Evolutionary conservation across 2,329 filamentous ascomycete genomes (phyloP).

Genomic region (Paraconiothyrium sp.): DNA sequence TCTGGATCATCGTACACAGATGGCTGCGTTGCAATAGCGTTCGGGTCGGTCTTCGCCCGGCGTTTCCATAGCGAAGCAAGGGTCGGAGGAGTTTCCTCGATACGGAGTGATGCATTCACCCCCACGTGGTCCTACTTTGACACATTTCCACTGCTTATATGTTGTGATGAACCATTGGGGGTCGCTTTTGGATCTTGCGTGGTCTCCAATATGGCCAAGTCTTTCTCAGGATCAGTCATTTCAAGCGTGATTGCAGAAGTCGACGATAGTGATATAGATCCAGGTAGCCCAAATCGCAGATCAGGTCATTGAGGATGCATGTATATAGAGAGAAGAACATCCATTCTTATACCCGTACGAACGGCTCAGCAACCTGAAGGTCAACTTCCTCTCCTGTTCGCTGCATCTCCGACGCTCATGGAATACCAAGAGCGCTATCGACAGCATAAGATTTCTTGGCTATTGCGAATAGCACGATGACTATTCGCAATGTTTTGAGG

Average conservation of each 20-base stretch:
- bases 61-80: slow-evolving; percentile 24
- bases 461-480: slow-evolving; percentile 27
- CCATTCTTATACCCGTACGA: background rate
- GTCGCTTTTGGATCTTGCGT: background rate
- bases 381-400: background rate
- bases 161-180: slow-evolving; percentile 5
- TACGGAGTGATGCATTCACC: slow-evolving; percentile 15
- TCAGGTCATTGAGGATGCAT: background rate
- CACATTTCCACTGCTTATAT: slow-evolving; percentile 11
- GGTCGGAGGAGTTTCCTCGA: slow-evolving; percentile 20
- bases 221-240: slow-evolving; percentile 1
- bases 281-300: background rate
- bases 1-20: slow-evolving; percentile 27
- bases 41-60: slow-evolving; percentile 19
- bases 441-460: slow-evolving; percentile 15
- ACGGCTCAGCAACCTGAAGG: background rate
- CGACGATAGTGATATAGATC: too few species aligned
- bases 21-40: slow-evolving; percentile 26
- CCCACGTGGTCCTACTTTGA: background rate
- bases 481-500: slow-evolving; percentile 22
- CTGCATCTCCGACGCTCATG: slow-evolving; percentile 10
- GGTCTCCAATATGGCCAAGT: background rate
- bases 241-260: too few species aligned
- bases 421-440: slow-evolving; percentile 12
- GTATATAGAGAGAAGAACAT: background rate